A percentile compares a stretch with the other conserved stretches of the same genome.
Evolutionary conservation across 2,329 filamentous ascomycete species (phyloP).

Genomic region (Hymenoscyphus salicellus): DNA sequence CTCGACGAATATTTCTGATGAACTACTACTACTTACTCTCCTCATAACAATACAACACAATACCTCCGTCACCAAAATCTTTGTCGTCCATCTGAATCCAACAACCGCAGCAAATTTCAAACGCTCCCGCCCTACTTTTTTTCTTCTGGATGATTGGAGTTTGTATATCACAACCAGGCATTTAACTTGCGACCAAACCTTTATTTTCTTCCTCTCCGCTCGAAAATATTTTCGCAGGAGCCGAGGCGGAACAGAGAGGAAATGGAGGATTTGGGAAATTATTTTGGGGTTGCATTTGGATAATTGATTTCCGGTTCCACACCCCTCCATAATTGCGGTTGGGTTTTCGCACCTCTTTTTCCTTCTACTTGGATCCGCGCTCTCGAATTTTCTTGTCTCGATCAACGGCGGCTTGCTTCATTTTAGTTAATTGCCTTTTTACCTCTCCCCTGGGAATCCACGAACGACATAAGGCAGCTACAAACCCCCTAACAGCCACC

Average conservation of each 20-base stretch:
- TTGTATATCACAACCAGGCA: conserved; percentile 1
- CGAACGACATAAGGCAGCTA: neutral
- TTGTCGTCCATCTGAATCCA: neutral
- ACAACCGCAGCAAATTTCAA: neutral
- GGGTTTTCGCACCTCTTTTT: neutral
- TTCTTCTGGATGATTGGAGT: neutral
- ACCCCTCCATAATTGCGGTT: neutral
- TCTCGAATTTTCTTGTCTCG: neutral
- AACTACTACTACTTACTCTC: neutral
- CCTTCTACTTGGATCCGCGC: neutral
- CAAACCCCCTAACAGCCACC: neutral
- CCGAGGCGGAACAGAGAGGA: neutral
- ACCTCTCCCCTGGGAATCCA: neutral
- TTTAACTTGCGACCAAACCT: neutral
- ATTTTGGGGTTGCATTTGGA: neutral
- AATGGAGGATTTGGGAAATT: neutral
- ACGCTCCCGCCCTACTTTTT: neutral
- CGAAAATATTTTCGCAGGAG: neutral
- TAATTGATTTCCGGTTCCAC: neutral
- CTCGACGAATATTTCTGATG: neutral
- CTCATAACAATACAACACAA: neutral
- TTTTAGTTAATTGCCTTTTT: no score
- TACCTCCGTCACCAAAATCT: neutral
- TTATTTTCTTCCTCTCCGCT: neutral
- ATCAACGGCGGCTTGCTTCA: neutral